These are phyloP conservation scores for Lupinus albus DNA, from an alignment of 306 rosid genomes.

Conservation along the genomic window DNA sequence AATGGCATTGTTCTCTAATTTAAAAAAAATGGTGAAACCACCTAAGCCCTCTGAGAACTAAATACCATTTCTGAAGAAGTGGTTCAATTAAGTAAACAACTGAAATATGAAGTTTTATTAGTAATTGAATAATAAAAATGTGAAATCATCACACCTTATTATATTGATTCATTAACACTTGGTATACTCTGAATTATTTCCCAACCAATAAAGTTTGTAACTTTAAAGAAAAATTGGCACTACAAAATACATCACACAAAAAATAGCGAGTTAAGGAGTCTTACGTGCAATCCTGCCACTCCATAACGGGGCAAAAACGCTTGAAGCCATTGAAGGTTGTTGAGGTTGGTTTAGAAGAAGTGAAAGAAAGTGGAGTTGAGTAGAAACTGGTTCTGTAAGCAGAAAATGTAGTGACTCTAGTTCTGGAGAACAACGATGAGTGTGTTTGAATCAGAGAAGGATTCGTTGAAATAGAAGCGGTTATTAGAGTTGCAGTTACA, in stretches of 20 bases:
- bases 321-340: slow-evolving; percentile 47
- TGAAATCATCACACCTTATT: neutral
- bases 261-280: neutral
- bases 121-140: neutral
- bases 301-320: slow-evolving; percentile 71
- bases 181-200: neutral
- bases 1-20: neutral
- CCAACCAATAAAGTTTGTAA: neutral
- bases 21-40: neutral
- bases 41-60: neutral
- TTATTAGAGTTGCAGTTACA: slow-evolving; percentile 30
- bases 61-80: neutral
- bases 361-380: slow-evolving; percentile 44
- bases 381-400: slow-evolving; percentile 41
- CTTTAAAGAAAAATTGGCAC: neutral
- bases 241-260: neutral
- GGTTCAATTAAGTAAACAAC: neutral
- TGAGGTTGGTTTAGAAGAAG: slow-evolving; percentile 45
- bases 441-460: slow-evolving; percentile 14
- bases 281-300: slow-evolving; percentile 98
- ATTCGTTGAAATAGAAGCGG: neutral
- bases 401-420: slow-evolving; percentile 39
- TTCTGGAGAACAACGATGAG: slow-evolving; percentile 6
- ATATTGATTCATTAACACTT: neutral
- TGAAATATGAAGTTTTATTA: slow-evolving; percentile 7